Evolutionary conservation across 768 basidiomycete species (phyloP).

Genomic region (Rhizopogon rudus): DNA sequence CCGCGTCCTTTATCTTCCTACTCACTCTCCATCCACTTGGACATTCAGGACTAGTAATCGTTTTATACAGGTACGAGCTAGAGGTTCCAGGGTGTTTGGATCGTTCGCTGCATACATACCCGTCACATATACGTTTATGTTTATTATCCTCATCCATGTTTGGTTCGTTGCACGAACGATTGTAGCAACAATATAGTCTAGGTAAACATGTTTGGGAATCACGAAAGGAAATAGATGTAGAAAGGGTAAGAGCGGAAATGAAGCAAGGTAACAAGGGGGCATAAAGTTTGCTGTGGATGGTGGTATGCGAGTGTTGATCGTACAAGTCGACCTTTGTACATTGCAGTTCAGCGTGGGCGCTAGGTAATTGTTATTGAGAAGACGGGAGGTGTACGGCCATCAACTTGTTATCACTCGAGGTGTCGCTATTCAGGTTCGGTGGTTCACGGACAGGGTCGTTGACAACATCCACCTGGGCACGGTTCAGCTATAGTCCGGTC

Average conservation of each 20-base stretch:
- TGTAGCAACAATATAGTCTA: constrained; percentile 5
- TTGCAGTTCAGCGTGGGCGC: constrained; percentile 4
- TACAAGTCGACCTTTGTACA: neutral
- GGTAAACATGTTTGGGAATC: neutral
- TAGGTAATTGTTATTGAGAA: constrained; percentile 28
- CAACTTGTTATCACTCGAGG: neutral
- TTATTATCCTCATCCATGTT: constrained; percentile 11
- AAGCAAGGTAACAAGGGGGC: neutral
- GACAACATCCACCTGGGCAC: constrained; percentile 8
- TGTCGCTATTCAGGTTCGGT: neutral
- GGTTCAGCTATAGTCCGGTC: neutral
- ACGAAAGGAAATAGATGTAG: neutral
- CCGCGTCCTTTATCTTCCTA: neutral
- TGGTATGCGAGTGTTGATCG: neutral
- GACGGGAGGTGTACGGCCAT: constrained; percentile 31
- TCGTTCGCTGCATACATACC: neutral
- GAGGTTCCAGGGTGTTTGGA: constrained; percentile 7
- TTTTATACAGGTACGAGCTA: constrained; percentile 5
- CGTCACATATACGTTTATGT: constrained; percentile 18
- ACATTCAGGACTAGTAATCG: neutral
- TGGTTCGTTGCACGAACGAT: constrained; percentile 5
- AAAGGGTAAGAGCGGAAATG: neutral
- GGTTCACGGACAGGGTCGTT: neutral
- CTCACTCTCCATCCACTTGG: neutral
- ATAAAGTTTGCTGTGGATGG: neutral